These are phyloP conservation scores for Solanum arcanum DNA, from an alignment of 257 asterid genomes.

Conservation along the genomic window DNA sequence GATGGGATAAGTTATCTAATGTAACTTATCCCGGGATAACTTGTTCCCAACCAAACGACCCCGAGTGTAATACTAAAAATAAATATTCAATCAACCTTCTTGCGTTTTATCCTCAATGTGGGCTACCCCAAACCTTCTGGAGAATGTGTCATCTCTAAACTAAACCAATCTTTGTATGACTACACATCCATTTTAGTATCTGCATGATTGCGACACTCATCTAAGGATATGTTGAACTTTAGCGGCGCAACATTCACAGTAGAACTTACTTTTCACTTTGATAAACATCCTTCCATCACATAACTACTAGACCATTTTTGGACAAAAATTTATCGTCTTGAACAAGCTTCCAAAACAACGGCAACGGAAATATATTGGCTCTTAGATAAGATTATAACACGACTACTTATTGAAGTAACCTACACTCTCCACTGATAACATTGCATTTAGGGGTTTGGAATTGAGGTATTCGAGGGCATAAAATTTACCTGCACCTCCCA, in stretches of 20 bases:
- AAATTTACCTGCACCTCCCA: constrained; percentile 10
- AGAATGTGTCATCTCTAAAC: background rate
- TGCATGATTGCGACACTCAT: background rate
- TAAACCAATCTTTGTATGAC: background rate
- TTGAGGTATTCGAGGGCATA: background rate
- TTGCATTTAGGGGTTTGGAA: background rate
- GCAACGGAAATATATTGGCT: background rate
- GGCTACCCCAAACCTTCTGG: background rate
- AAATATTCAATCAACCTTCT: background rate
- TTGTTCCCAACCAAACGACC: background rate
- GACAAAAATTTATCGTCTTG: background rate
- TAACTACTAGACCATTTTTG: background rate
- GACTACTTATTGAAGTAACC: background rate
- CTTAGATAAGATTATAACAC: background rate
- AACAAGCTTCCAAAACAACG: background rate
- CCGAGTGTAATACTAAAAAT: background rate
- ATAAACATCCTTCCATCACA: background rate
- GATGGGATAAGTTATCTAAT: background rate
- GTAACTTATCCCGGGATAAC: background rate
- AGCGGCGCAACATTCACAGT: background rate
- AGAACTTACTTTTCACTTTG: background rate
- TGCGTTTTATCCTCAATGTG: background rate
- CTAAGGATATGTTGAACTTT: background rate
- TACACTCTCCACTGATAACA: background rate
- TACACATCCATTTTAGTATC: background rate